These are phyloP conservation scores for Santalum album DNA, from an alignment of 164 flowering plant genomes.

Conservation along the genomic window DNA sequence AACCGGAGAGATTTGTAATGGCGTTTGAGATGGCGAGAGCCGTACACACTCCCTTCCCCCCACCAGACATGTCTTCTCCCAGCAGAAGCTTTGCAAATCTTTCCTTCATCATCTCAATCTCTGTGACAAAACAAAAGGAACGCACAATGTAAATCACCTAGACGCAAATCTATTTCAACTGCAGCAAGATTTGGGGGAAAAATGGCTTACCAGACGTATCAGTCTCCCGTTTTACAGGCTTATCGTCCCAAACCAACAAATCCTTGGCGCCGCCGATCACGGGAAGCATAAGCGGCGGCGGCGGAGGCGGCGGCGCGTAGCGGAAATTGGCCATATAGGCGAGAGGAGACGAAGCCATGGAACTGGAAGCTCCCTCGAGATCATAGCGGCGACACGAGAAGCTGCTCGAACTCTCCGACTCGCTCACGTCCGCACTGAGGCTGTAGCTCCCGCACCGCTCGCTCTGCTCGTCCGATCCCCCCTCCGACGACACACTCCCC, in stretches of 20 bases:
- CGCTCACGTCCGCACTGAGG: slow-evolving; percentile 61
- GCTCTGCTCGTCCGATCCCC: slow-evolving; percentile 27
- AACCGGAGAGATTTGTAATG: slow-evolving; percentile 76
- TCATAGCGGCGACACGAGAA: slow-evolving; percentile 36
- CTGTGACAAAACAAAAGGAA: slow-evolving; percentile 20
- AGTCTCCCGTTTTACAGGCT: slow-evolving; percentile 22
- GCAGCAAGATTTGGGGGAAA: not conserved
- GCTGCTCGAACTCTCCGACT: slow-evolving; percentile 55
- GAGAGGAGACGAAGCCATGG: not conserved
- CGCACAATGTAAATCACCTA: too few species aligned
- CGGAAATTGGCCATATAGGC: slow-evolving; percentile 28
- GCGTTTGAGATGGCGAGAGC: slow-evolving; percentile 82
- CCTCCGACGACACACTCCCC: slow-evolving; percentile 37
- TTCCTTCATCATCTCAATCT: slow-evolving; percentile 73
- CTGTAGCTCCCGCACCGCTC: slow-evolving; percentile 58
- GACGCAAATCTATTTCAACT: too few species aligned
- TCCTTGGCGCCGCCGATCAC: slow-evolving; percentile 42
- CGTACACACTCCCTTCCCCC: slow-evolving; percentile 73
- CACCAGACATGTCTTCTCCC: slow-evolving; percentile 82
- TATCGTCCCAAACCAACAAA: slow-evolving; percentile 35
- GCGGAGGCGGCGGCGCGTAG: slow-evolving; percentile 25
- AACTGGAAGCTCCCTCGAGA: slow-evolving; percentile 14
- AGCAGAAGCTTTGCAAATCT: slow-evolving; percentile 68
- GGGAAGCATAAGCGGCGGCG: slow-evolving; percentile 32
- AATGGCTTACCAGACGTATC: slow-evolving; percentile 34